Evolutionary conservation across 139 green algal genomes (phyloP).

Genomic region (Micractinium sp.): DNA sequence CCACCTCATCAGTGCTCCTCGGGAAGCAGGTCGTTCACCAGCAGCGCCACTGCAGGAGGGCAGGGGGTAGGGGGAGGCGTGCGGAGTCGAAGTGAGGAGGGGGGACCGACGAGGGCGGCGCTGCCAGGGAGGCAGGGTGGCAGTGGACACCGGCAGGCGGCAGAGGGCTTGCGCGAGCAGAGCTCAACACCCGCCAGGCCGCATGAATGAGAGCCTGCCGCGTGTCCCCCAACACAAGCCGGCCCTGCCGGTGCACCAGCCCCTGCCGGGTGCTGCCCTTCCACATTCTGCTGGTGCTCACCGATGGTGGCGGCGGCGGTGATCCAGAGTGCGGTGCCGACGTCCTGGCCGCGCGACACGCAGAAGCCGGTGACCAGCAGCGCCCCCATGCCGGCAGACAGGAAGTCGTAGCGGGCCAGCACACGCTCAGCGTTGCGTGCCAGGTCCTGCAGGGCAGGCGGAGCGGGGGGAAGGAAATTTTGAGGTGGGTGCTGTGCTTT

Average conservation of each 20-base stretch:
- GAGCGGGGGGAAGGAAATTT: not conserved
- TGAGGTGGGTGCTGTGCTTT: not conserved
- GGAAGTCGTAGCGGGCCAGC: slow-evolving; percentile 61
- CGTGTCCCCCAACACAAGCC: no score
- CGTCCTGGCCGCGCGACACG: slow-evolving; percentile 61
- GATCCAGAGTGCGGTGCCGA: slow-evolving; percentile 61
- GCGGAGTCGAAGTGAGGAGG: not conserved
- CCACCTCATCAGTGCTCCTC: slow-evolving; percentile 5
- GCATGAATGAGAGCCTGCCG: no score
- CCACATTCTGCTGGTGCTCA: not conserved
- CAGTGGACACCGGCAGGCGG: no score
- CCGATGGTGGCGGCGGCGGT: slow-evolving; percentile 54
- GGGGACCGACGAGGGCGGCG: not conserved
- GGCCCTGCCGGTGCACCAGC: no score
- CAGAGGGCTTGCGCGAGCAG: no score
- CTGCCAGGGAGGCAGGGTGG: not conserved
- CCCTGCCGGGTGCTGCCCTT: no score
- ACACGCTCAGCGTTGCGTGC: slow-evolving; percentile 10
- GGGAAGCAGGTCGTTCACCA: slow-evolving; percentile 43
- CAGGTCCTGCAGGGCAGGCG: not conserved
- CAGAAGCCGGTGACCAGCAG: slow-evolving; percentile 67
- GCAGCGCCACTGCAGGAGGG: slow-evolving; percentile 23
- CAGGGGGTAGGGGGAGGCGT: not conserved
- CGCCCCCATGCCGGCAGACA: slow-evolving; percentile 60
- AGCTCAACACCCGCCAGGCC: no score